Evolutionary conservation across 2,329 filamentous ascomycete species (phyloP).

Genomic region (Claviceps maximensis): DNA sequence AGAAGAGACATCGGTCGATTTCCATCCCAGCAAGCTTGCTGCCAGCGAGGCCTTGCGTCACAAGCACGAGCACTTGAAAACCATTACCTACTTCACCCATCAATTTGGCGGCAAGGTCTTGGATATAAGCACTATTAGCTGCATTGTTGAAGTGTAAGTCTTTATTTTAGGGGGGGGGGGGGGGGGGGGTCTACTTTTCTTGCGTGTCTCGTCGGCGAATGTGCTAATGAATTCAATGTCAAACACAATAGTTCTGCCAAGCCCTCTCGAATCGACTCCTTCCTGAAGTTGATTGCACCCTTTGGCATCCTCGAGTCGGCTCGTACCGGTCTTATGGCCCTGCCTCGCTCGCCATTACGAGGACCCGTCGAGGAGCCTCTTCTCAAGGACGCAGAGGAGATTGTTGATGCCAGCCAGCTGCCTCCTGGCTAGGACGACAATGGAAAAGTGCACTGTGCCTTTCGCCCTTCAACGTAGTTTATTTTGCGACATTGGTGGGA

Average conservation of each 20-base stretch:
- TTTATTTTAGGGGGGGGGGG: too few species aligned
- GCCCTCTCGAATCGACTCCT: constrained; percentile 85
- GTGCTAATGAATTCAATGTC: background rate
- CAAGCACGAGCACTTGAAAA: constrained; percentile 95
- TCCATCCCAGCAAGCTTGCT: constrained; percentile 78
- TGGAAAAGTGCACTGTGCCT: too few species aligned
- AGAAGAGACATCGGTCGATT: constrained; percentile 48
- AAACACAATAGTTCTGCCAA: constrained; percentile 60
- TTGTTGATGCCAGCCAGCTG: constrained; percentile 87
- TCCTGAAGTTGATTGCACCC: constrained; percentile 86
- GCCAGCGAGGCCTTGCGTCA: constrained; percentile 81
- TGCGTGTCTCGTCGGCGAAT: too few species aligned
- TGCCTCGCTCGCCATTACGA: constrained; percentile 82
- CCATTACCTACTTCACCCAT: constrained; percentile 91
- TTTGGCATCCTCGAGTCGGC: constrained; percentile 96
- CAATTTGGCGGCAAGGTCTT: constrained; percentile 96
- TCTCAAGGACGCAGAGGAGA: constrained; percentile 78
- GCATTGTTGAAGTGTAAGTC: constrained; percentile 90
- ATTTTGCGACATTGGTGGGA: background rate
- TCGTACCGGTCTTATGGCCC: constrained; percentile 89
- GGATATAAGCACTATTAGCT: constrained; percentile 96
- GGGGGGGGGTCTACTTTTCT: too few species aligned
- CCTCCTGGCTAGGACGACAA: constrained; percentile 59
- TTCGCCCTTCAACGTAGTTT: too few species aligned
- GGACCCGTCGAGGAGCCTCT: constrained; percentile 55